phyloP scores from a whole-genome alignment of 306 rosid genomes.

The Macrotyloma uniflorum region DNA sequence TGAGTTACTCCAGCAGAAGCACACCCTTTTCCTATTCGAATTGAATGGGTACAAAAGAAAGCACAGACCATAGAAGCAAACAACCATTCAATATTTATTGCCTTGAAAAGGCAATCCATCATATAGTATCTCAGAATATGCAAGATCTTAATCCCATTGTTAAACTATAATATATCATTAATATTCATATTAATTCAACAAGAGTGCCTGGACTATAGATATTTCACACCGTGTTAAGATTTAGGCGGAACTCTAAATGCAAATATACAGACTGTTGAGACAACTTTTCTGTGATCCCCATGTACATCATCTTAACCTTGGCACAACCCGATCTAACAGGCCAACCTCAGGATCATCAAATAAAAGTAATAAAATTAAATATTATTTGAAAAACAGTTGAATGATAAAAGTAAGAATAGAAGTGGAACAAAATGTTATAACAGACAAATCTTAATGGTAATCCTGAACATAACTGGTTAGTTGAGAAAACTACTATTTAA shows the following conservation, averaged over 20 bases:
- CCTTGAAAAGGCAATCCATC: conserved; percentile 46
- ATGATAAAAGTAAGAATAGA: neutral
- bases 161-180: conserved; percentile 10
- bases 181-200: conserved; percentile 3
- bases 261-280: conserved; percentile 7
- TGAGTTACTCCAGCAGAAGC: conserved; percentile 98
- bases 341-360: neutral
- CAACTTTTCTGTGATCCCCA: neutral
- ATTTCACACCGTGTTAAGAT: neutral
- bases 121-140: conserved; percentile 34
- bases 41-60: conserved; percentile 70
- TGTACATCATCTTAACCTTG: conserved; percentile 12
- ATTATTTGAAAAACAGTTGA: neutral
- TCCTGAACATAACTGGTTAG: neutral
- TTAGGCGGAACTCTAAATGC: neutral
- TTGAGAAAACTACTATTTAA: neutral
- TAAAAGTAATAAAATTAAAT: no score
- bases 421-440: neutral
- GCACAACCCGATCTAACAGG: conserved; percentile 4
- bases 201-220: neutral
- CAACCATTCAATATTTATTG: conserved; percentile 45
- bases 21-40: conserved; percentile 89
- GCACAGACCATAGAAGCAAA: conserved; percentile 61
- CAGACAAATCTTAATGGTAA: neutral
- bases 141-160: neutral